These are phyloP conservation scores for Ganoderma resinaceum DNA, from an alignment of 1,284 basidiomycete species.

Conservation along the genomic window DNA sequence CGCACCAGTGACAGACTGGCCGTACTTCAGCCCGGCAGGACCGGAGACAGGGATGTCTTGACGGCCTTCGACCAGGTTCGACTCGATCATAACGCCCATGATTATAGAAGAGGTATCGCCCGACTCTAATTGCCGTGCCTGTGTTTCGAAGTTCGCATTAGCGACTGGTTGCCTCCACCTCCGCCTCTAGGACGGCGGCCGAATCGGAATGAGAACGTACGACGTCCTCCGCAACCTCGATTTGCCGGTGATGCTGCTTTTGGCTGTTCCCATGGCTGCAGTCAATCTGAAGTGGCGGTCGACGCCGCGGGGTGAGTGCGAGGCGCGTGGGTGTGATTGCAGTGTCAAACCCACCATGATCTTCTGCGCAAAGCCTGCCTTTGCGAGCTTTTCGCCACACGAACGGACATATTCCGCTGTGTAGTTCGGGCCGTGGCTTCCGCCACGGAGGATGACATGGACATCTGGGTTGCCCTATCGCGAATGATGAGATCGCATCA, in stretches of 20 bases:
- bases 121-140: conserved; percentile 77
- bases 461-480: conserved; percentile 84
- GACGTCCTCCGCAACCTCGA: conserved; percentile 86
- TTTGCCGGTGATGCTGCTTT: conserved; percentile 87
- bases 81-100: conserved; percentile 98
- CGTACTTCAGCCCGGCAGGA: conserved; percentile 82
- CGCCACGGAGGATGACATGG: conserved; percentile 92
- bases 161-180: neutral
- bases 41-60: conserved; percentile 88
- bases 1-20: conserved; percentile 79
- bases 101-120: conserved; percentile 79
- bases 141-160: conserved; percentile 7
- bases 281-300: conserved; percentile 68
- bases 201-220: conserved; percentile 51
- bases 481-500: conserved; percentile 3
- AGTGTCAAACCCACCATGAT: conserved; percentile 72
- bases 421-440: conserved; percentile 88
- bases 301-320: conserved; percentile 9
- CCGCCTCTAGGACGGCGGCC: neutral
- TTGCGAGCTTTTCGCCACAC: conserved; percentile 77
- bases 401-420: conserved; percentile 79
- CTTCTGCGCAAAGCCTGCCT: conserved; percentile 81
- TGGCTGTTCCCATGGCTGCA: conserved; percentile 95
- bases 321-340: conserved; percentile 1
- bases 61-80: conserved; percentile 89